Evolutionary conservation across 768 basidiomycete species (phyloP).

Genomic region (Trametes maxima): DNA sequence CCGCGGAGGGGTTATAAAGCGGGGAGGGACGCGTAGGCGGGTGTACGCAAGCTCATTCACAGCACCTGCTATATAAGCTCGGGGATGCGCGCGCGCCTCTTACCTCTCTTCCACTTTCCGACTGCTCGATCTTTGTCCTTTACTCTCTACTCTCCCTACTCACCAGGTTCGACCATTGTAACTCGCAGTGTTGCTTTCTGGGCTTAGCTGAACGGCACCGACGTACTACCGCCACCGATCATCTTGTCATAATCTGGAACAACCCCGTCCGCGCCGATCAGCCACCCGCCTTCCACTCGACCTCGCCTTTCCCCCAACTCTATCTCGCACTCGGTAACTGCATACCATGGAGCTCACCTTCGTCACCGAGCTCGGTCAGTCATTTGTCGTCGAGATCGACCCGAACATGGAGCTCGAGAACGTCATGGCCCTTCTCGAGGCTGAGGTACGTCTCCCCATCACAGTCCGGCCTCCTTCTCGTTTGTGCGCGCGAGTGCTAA

Average conservation of each 20-base stretch:
- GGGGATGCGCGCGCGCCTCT: background rate
- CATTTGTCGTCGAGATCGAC: conserved; percentile 80
- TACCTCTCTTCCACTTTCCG: background rate
- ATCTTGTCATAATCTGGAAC: conserved; percentile 3
- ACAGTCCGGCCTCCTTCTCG: background rate
- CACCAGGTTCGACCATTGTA: too few relatives aligned
- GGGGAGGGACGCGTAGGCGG: conserved; percentile 3
- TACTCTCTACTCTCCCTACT: background rate
- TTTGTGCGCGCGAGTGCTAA: background rate
- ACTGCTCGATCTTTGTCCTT: background rate
- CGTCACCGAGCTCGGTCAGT: conserved; percentile 64
- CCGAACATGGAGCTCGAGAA: conserved; percentile 90
- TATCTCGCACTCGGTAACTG: background rate
- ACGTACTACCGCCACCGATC: background rate
- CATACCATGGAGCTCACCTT: conserved; percentile 70
- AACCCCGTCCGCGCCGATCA: conserved; percentile 1
- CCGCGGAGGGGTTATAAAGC: conserved; percentile 4
- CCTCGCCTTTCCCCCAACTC: background rate
- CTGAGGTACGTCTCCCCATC: conserved; percentile 65
- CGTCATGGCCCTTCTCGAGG: conserved; percentile 92
- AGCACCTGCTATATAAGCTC: conserved; percentile 16
- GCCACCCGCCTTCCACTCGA: background rate
- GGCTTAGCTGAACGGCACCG: too few relatives aligned
- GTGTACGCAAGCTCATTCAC: conserved; percentile 9
- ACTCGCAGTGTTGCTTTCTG: background rate